Base-by-base conservation (phyloP, 805 yeast genomes). In the Metahyphopichia silvanorum region DNA sequence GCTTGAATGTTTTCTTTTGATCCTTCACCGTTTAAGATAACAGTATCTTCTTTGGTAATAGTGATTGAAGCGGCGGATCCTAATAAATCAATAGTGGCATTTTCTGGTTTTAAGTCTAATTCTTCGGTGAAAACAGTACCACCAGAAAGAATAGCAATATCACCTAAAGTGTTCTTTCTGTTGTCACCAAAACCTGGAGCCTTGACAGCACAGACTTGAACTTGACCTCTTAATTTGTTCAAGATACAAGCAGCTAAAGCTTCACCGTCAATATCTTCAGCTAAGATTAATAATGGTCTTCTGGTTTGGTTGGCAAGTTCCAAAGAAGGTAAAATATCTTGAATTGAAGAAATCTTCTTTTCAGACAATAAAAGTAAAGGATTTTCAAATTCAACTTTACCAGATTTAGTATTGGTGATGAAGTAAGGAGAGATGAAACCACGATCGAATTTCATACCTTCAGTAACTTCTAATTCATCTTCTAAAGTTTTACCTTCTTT, bases 101-200 rank as follows among this genome's bases (percentile, higher is more conserved):
- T 82, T 64, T 89, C 97, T 49, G 96, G 96, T 73, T 91, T 86
- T 64, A 89, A 76, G 60, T 88, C 97, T 50, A 88, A 76, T 64
- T 93, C 98, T 66, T 89, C 96, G 46, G 96, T 87, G 69, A 76
- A 76, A 21, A 76, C 82, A 31, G 96, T 86, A 66, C 96, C 96
- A 41, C 97, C 97, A 27, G 97, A 82, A 42, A 89, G 75, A 53
- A 87, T 82, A 54, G 96, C 96, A 63, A 93, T 80, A 64, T 93
- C 98, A 47, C 96, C 96, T 43, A 93, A 71, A 46, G 86, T 88
- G 75, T 88, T 88, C 77, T 86, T 86, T 72, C 97, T 84, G 81
- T 93, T 89, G 73, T 93, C 98, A 64, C 98, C 98, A 55, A 91
- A 93, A 33, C 98, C 98, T 53, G 98, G 98, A 21, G 98, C 96